phyloP scores from a whole-genome alignment of 2,329 filamentous ascomycete species.

The Alternaria consortialis region DNA sequence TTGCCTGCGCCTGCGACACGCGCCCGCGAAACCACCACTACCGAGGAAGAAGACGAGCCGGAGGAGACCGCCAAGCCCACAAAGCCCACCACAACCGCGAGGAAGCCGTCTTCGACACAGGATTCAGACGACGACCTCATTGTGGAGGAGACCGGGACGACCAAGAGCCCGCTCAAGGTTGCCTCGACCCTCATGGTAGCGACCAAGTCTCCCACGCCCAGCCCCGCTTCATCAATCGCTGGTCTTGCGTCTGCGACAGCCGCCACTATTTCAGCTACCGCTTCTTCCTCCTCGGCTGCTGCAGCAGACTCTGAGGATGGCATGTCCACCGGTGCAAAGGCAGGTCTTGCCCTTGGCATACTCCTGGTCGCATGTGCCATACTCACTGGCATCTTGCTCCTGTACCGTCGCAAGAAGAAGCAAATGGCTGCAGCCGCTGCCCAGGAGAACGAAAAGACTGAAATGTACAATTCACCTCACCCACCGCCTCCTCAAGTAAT shows the following conservation, averaged over 20 bases:
- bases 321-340: slow-evolving; percentile 67
- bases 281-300: slow-evolving; percentile 25
- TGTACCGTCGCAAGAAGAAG: slow-evolving; percentile 77
- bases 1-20: slow-evolving; percentile 34
- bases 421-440: slow-evolving; percentile 53
- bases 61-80: slow-evolving; percentile 25
- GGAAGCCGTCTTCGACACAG: slow-evolving; percentile 29
- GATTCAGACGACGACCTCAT: slow-evolving; percentile 6
- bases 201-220: slow-evolving; percentile 36
- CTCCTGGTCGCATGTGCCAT: slow-evolving; percentile 73
- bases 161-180: slow-evolving; percentile 23
- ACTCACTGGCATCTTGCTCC: slow-evolving; percentile 73
- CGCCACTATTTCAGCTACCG: slow-evolving; percentile 36
- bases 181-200: slow-evolving; percentile 38
- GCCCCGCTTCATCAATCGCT: slow-evolving; percentile 25
- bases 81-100: slow-evolving; percentile 27
- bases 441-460: slow-evolving; percentile 55
- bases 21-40: slow-evolving; percentile 23
- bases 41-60: slow-evolving; percentile 21
- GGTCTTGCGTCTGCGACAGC: slow-evolving; percentile 34
- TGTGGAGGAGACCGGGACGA: slow-evolving; percentile 24
- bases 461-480: slow-evolving; percentile 38
- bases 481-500: slow-evolving; percentile 40
- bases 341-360: slow-evolving; percentile 85
- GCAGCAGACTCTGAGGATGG: slow-evolving; percentile 40